phyloP scores from a whole-genome alignment of 1,284 basidiomycete species.

The Amanita bisporigera region DNA sequence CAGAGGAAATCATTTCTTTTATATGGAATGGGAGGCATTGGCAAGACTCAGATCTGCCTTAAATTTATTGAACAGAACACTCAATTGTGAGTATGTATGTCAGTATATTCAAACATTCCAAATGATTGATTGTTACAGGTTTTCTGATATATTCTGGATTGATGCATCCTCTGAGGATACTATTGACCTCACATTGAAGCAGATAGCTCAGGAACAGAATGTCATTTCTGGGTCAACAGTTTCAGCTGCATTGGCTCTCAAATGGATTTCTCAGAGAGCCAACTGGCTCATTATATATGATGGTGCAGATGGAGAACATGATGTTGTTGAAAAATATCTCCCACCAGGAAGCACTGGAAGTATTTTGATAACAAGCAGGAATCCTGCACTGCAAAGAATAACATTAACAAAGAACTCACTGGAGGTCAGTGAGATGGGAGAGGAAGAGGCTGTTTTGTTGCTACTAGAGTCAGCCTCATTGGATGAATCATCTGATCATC shows the following conservation, averaged over 20 bases:
- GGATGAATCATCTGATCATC: neutral
- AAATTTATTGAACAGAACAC: too few species aligned
- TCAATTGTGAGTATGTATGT: too few species aligned
- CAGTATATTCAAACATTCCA: too few species aligned
- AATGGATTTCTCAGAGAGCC: neutral
- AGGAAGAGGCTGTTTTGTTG: constrained; percentile 17
- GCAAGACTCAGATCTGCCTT: too few species aligned
- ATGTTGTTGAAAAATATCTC: neutral
- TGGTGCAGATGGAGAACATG: neutral
- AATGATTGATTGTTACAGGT: neutral
- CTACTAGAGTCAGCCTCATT: constrained; percentile 16
- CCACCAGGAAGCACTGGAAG: constrained; percentile 16
- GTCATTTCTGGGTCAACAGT: too few species aligned
- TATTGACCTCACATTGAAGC: neutral
- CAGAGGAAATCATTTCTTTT: too few species aligned
- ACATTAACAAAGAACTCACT: constrained; percentile 7
- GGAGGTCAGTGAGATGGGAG: constrained; percentile 17
- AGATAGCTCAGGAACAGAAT: neutral
- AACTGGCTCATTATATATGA: constrained; percentile 16
- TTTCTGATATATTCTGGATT: constrained; percentile 16
- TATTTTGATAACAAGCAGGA: constrained; percentile 23
- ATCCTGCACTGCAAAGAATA: constrained; percentile 5
- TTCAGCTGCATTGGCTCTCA: constrained; percentile 9
- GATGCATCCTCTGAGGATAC: constrained; percentile 10
- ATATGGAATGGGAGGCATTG: too few species aligned